These are phyloP conservation scores for Micractinium sp. DNA, from an alignment of 139 green algal genomes.

Conservation along the genomic window DNA sequence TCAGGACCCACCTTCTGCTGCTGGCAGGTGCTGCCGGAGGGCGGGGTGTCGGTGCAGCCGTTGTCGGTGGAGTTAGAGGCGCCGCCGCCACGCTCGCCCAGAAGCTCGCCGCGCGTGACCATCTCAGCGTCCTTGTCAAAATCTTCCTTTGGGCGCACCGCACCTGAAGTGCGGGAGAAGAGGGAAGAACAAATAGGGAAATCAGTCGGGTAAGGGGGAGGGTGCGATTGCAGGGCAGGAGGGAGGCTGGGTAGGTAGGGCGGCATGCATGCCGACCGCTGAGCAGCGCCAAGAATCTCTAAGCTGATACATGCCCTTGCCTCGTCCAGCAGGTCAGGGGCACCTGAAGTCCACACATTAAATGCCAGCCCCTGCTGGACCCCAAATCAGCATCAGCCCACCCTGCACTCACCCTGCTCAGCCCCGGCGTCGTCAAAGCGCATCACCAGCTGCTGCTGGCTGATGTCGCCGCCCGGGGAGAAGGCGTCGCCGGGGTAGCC, in stretches of 20 bases:
- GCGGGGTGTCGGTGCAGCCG: conserved; percentile 24
- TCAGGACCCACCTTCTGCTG: conserved; percentile 13
- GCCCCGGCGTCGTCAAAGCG: conserved; percentile 31
- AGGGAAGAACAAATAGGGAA: background rate
- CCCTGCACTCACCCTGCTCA: conserved; percentile 24
- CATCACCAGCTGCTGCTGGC: conserved; percentile 23
- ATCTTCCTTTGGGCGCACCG: background rate
- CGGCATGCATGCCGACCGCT: no score
- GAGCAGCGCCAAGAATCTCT: background rate
- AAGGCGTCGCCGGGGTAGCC: conserved; percentile 4
- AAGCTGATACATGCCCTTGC: no score
- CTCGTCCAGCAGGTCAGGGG: no score
- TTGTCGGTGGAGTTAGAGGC: background rate
- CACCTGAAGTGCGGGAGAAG: conserved; percentile 12
- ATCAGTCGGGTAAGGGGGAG: background rate
- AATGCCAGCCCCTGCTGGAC: no score
- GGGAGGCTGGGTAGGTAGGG: no score
- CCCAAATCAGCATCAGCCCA: no score
- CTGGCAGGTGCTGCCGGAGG: conserved; percentile 10
- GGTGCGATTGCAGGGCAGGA: no score
- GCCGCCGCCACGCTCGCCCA: background rate
- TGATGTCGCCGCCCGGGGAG: background rate
- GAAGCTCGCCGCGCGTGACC: background rate
- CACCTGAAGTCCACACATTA: no score
- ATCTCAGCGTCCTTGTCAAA: background rate